phyloP scores from a whole-genome alignment of 1,284 basidiomycete species.

The Leccinum subatratum region DNA sequence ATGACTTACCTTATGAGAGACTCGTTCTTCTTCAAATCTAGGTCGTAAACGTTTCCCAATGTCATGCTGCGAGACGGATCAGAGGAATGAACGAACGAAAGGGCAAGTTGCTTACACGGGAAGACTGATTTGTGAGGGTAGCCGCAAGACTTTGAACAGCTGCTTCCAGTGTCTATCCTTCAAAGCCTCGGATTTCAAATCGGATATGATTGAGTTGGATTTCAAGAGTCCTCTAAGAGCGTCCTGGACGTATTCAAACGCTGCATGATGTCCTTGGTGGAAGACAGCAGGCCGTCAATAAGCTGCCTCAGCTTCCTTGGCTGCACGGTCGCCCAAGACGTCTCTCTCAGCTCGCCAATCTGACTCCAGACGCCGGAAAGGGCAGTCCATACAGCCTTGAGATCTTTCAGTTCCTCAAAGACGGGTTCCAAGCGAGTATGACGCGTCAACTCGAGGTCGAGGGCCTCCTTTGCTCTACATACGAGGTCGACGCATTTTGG shows the following conservation, averaged over 20 bases:
- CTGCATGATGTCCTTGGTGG: conserved; percentile 97
- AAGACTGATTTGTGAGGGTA: conserved; percentile 62
- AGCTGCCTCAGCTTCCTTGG: conserved; percentile 93
- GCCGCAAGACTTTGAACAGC: conserved; percentile 85
- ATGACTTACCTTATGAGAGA: conserved; percentile 89
- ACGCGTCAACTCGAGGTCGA: conserved; percentile 86
- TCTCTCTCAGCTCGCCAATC: conserved; percentile 83
- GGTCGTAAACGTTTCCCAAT: conserved; percentile 93
- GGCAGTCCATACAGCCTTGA: conserved; percentile 99
- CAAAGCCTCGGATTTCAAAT: conserved; percentile 95
- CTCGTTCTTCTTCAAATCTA: conserved; percentile 95
- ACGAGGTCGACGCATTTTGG: conserved; percentile 82
- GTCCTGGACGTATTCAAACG: conserved; percentile 98
- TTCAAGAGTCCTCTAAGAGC: conserved; percentile 82
- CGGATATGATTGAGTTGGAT: conserved; percentile 82
- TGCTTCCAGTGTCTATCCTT: conserved; percentile 99
- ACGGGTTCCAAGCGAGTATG: conserved; percentile 92
- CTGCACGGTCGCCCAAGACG: conserved; percentile 88
- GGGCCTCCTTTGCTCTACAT: conserved; percentile 92
- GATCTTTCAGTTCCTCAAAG: conserved; percentile 90
- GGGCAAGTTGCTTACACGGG: conserved; percentile 50
- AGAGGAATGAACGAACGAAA: conserved; percentile 6
- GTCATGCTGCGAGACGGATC: conserved; percentile 66
- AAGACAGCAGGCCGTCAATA: conserved; percentile 81
- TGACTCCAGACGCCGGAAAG: conserved; percentile 96